Evolutionary conservation across 495 filamentous ascomycete genomes (phyloP).

Genomic region (Elasticomyces elasticus): DNA sequence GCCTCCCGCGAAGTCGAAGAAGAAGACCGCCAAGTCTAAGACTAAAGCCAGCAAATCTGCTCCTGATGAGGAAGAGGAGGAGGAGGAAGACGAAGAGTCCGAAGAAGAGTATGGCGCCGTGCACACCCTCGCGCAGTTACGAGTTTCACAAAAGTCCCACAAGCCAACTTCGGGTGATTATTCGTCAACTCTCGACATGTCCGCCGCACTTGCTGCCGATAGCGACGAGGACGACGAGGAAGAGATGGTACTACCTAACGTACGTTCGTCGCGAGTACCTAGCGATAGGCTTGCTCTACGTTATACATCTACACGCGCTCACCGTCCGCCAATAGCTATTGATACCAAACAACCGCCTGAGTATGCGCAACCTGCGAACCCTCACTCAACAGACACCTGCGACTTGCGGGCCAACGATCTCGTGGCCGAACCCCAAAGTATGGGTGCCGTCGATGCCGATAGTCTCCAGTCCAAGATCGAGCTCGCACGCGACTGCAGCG

Average conservation of each 20-base stretch:
- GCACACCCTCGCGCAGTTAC: neutral
- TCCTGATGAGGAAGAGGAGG: slow-evolving; percentile 1
- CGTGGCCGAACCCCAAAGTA: neutral
- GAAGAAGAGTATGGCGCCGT: neutral
- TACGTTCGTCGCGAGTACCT: neutral
- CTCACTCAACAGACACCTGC: neutral
- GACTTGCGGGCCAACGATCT: neutral
- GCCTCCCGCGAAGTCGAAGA: slow-evolving; percentile 9
- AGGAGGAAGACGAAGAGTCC: neutral
- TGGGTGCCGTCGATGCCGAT: neutral
- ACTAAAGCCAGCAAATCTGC: too few relatives aligned
- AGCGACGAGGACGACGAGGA: slow-evolving; percentile 6
- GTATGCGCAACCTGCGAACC: slow-evolving; percentile 1
- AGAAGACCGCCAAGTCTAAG: too few relatives aligned
- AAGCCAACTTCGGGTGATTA: neutral
- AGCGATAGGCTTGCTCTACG: neutral
- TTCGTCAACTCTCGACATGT: neutral
- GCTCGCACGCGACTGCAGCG: neutral
- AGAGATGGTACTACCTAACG: neutral
- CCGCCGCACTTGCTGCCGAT: neutral
- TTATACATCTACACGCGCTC: neutral
- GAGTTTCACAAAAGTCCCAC: neutral
- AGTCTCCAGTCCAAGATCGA: slow-evolving; percentile 5
- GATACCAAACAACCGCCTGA: neutral
- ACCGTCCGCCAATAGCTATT: slow-evolving; percentile 1